Conservation (phyloP, 306 rosid species). For the Sphenostylis stenocarpa region DNA sequence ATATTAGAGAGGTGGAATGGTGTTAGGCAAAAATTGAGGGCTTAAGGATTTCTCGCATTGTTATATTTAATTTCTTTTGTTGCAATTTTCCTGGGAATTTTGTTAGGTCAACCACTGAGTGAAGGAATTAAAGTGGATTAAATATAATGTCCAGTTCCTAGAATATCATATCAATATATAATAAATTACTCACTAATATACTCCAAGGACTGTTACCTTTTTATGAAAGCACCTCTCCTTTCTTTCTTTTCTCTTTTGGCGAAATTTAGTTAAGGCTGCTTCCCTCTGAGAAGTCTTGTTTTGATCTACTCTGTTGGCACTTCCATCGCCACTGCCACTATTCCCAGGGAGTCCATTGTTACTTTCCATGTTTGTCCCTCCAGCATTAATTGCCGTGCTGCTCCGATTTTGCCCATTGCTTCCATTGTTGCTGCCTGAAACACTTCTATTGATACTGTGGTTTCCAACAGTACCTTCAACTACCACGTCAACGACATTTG, state of each 20-base stretch:
- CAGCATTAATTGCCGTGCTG: constrained; percentile 51
- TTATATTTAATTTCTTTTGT: neutral
- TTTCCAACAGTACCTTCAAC: constrained; percentile 62
- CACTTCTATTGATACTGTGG: constrained; percentile 64
- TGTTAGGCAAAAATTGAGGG: neutral
- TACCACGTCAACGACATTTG: constrained; percentile 55
- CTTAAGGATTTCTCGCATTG: neutral
- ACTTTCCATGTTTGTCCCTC: constrained; percentile 62
- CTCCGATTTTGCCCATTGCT: constrained; percentile 81
- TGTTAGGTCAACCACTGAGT: neutral
- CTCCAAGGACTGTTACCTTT: constrained; percentile 54
- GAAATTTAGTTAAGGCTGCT: constrained; percentile 78
- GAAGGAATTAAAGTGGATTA: neutral
- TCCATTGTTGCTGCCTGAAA: constrained; percentile 75
- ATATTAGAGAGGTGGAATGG: neutral
- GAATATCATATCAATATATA: neutral
- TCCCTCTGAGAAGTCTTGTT: constrained; percentile 65
- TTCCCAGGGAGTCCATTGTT: constrained; percentile 49
- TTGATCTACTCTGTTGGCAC: constrained; percentile 54
- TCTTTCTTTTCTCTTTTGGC: constrained; percentile 75
- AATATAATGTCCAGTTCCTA: neutral
- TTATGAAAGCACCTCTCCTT: constrained; percentile 73
- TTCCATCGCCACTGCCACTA: constrained; percentile 68
- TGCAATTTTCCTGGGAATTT: neutral
- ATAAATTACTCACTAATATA: neutral